phyloP scores from a whole-genome alignment of 2,329 filamentous ascomycete species.

The Calonectria pteridis region DNA sequence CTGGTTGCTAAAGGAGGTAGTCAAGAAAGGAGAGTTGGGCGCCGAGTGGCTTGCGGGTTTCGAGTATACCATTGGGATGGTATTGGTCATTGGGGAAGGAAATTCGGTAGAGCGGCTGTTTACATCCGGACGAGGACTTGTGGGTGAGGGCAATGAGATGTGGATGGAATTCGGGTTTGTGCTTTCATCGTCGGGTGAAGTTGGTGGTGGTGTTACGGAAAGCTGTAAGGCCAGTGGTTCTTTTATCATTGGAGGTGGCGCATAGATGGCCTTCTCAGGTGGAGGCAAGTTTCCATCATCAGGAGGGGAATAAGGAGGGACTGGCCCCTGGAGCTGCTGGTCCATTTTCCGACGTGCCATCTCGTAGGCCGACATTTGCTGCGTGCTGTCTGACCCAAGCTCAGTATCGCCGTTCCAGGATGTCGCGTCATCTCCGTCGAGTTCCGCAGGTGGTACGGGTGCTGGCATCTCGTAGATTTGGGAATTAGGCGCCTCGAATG shows the following conservation, averaged over 20 bases:
- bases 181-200: conserved; percentile 34
- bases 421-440: conserved; percentile 58
- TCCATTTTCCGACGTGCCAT: conserved; percentile 63
- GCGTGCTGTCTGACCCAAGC: conserved; percentile 55
- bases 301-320: conserved; percentile 63
- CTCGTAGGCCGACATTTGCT: conserved; percentile 63
- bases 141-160: conserved; percentile 60
- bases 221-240: conserved; percentile 29
- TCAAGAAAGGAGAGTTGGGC: conserved; percentile 33
- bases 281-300: conserved; percentile 40
- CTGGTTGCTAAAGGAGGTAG: conserved; percentile 28
- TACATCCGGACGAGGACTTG: conserved; percentile 62
- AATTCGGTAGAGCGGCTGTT: conserved; percentile 52
- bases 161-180: conserved; percentile 52
- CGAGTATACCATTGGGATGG: conserved; percentile 41
- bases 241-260: conserved; percentile 35
- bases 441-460: conserved; percentile 60
- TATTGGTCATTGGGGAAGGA: conserved; percentile 57
- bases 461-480: conserved; percentile 67
- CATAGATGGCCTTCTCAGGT: conserved; percentile 47
- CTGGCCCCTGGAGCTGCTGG: conserved; percentile 62
- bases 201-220: conserved; percentile 36
- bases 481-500: conserved; percentile 55
- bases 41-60: conserved; percentile 26
- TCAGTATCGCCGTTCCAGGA: conserved; percentile 56